Evolutionary conservation across 2,329 filamentous ascomycete species (phyloP), one percentile per base, ranked within the genome.

Genomic region (Claviceps sp.): DNA sequence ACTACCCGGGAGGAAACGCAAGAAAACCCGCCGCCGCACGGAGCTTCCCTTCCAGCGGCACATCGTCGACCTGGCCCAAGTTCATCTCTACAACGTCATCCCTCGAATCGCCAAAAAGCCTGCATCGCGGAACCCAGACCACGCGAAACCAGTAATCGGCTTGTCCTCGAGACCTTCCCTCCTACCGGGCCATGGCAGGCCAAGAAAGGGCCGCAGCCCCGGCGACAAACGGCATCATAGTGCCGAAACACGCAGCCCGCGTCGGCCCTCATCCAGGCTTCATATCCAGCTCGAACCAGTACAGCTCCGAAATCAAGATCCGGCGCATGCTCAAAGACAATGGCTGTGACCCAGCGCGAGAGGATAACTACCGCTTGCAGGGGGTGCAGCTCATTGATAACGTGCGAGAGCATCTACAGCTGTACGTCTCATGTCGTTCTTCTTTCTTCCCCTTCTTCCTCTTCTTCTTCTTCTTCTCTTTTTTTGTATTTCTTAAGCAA

Each of bases 321-420:
- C 83, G 88, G 55, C 79, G 81, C 61, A 82, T 83, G 65, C 77
- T 95, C 53, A 75, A 77, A 45, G 78, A 79, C 20, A 81, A 84
- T 55, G 81, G 82, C 41, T 81, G 84, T 61, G 85, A 87, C 62
- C 82, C 86, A 50, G 81, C 85, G 40, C 82, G 86, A 53, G 90
- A 97, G 65, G 87, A 91, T 62, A 81, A 72, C 55, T 81, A 88
- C 57, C 82, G 91, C 50, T 70, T 97, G 45, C 88, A 93, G 62
- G 93, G 91, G 18, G 84, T 96, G 9, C 80, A 88, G 54, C 85
- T 91, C 75, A 91, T 98, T 56, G 88, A 96, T 62, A 86, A 82
- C 55, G 85, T 95, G 43, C 79, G 91, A 47, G 81, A 84, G 60
- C 79, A 80, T 22, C 73, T 98, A 49, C 84, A 87, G 59, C 70